Percentiles rank a stretch among this genome's conserved stretches.
Conservation (phyloP, 768 basidiomycete species). For the Suillus occidentalis region DNA sequence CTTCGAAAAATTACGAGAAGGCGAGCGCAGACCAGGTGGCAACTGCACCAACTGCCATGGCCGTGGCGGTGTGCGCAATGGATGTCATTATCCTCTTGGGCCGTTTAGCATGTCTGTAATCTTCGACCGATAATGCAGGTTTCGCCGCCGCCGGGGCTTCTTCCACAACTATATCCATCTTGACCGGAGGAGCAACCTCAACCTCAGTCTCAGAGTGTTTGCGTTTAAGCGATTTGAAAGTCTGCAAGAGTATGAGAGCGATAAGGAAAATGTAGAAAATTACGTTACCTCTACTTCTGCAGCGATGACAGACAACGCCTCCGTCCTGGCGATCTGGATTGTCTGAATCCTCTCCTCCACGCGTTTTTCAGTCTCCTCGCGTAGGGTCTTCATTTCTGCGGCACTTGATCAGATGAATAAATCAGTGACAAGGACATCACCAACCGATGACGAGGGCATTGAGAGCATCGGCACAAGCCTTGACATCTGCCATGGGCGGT, state of each 20-base stretch:
- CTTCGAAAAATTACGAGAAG: conserved; percentile 43
- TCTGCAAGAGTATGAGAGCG: conserved; percentile 24
- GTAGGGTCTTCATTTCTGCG: conserved; percentile 47
- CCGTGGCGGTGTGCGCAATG: conserved; percentile 59
- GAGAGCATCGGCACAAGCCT: conserved; percentile 36
- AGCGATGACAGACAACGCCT: conserved; percentile 36
- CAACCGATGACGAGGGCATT: conserved; percentile 44
- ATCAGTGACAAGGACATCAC: not conserved
- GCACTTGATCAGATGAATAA: not conserved
- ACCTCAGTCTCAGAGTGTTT: conserved; percentile 52
- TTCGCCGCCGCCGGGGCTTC: not conserved
- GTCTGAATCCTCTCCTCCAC: conserved; percentile 47
- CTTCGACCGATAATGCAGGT: conserved; percentile 9
- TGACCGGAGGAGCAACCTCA: conserved; percentile 15
- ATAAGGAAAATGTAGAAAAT: conserved; percentile 16
- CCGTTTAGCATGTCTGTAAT: conserved; percentile 41
- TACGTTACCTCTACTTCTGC: conserved; percentile 27
- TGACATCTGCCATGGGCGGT: conserved; percentile 21
- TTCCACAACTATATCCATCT: not conserved
- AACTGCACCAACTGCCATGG: conserved; percentile 65
- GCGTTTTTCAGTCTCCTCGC: conserved; percentile 43
- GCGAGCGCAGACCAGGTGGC: conserved; percentile 75
- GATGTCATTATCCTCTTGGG: conserved; percentile 38
- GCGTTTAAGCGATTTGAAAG: conserved; percentile 54
- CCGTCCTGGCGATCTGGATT: conserved; percentile 41